Evolutionary conservation across 2,329 filamentous ascomycete species (phyloP).

Genomic region (Neofusicoccum parvum): DNA sequence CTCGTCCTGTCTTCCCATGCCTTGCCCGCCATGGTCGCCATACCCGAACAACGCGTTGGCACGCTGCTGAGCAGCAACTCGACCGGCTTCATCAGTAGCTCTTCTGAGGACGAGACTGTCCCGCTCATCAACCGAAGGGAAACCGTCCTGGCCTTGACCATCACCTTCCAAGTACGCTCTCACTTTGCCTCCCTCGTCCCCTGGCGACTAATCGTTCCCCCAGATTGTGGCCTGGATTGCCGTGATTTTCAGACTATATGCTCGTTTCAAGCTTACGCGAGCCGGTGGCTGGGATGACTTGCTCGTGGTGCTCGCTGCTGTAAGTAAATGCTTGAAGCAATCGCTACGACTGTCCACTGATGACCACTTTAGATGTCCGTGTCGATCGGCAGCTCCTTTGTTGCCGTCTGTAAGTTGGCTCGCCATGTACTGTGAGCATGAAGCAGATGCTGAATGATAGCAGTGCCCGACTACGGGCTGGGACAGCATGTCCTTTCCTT

Average conservation of each 20-base stretch:
- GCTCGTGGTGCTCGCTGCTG: slow-evolving; percentile 34
- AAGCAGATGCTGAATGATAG: slow-evolving; percentile 21
- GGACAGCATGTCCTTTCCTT: slow-evolving; percentile 34
- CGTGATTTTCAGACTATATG: slow-evolving; percentile 35
- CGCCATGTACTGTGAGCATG: too few species aligned
- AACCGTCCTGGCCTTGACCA: slow-evolving; percentile 8
- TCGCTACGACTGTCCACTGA: background rate
- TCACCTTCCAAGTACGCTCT: slow-evolving; percentile 3
- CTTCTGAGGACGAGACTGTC: background rate
- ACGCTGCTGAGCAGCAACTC: background rate
- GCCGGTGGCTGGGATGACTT: slow-evolving; percentile 41
- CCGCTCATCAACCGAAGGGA: slow-evolving; percentile 2
- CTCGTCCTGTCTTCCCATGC: background rate
- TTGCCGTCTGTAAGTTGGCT: slow-evolving; percentile 34
- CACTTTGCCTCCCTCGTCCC: too few species aligned
- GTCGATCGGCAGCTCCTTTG: slow-evolving; percentile 32
- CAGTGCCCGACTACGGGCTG: slow-evolving; percentile 37
- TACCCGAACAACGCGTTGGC: background rate
- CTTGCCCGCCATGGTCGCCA: background rate
- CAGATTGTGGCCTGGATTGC: slow-evolving; percentile 33
- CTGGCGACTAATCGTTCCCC: background rate
- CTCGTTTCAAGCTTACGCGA: slow-evolving; percentile 30
- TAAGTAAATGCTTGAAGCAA: slow-evolving; percentile 17
- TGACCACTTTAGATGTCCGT: slow-evolving; percentile 27
- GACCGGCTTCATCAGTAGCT: background rate